These are phyloP conservation scores for Trapa bicornis DNA, from an alignment of 345 rosid species.

Conservation along the genomic window DNA sequence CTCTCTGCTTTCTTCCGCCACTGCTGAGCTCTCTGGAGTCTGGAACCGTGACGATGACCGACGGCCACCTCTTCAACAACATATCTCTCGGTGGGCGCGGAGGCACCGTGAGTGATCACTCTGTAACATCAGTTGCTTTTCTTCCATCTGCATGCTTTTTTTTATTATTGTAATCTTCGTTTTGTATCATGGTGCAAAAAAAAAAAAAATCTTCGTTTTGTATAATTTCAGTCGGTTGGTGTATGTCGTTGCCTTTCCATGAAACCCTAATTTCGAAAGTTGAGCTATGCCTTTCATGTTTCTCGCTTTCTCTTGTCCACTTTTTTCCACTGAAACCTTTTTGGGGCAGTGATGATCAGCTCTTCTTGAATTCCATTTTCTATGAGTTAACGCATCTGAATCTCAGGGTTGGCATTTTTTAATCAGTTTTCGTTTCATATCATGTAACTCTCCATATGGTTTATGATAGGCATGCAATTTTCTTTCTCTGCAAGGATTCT, in stretches of 20 bases:
- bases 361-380: not conserved
- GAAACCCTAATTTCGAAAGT: not conserved
- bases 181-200: not conserved
- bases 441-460: no score
- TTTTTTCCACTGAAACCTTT: no score
- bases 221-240: not conserved
- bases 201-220: no score
- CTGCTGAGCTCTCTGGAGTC: not conserved
- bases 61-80: slow-evolving; percentile 64
- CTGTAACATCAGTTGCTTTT: not conserved
- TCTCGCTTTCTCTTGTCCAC: no score
- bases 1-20: not conserved
- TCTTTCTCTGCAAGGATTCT: no score
- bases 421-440: no score
- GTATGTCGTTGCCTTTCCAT: not conserved
- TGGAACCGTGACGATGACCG: slow-evolving; percentile 35
- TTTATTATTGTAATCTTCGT: not conserved
- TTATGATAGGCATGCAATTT: no score
- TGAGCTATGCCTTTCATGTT: no score
- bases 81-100: slow-evolving; percentile 84
- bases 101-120: slow-evolving; percentile 42
- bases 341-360: no score
- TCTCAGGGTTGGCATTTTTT: no score
- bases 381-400: not conserved
- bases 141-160: not conserved